phyloP scores from a whole-genome alignment of 345 rosid species.

The Gossypium anomalum region DNA sequence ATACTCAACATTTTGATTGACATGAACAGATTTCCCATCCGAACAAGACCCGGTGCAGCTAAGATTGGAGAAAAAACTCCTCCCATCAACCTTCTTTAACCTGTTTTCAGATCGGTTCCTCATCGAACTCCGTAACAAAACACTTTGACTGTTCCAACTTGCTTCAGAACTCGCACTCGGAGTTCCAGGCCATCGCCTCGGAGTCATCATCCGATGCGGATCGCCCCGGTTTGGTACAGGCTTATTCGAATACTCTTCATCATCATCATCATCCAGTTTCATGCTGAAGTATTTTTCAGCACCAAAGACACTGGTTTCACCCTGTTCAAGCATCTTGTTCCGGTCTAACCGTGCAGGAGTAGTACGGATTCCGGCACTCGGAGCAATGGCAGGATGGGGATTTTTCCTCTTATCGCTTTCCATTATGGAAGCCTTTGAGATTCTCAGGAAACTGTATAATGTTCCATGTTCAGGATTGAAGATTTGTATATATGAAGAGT shows the following conservation, averaged over 20 bases:
- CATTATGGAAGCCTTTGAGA: not conserved
- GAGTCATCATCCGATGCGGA: slow-evolving; percentile 18
- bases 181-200: slow-evolving; percentile 35
- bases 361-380: not conserved
- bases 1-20: slow-evolving; percentile 16
- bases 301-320: slow-evolving; percentile 44
- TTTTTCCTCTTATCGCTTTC: slow-evolving; percentile 6
- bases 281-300: slow-evolving; percentile 57
- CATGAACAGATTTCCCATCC: slow-evolving; percentile 40
- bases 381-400: slow-evolving; percentile 8
- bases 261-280: slow-evolving; percentile 26
- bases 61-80: slow-evolving; percentile 37
- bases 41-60: slow-evolving; percentile 47
- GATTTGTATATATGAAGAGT: not conserved
- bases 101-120: slow-evolving; percentile 22
- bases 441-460: not conserved
- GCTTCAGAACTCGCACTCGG: slow-evolving; percentile 45
- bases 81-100: slow-evolving; percentile 29
- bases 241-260: slow-evolving; percentile 9
- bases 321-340: slow-evolving; percentile 22
- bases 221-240: slow-evolving; percentile 19
- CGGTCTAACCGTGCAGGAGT: slow-evolving; percentile 22
- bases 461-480: not conserved
- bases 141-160: slow-evolving; percentile 45
- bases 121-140: slow-evolving; percentile 24